Evolutionary conservation across 306 rosid species (phyloP), one percentile per base, ranked within the genome.

Genomic region (Psophocarpus tetragonolobus): DNA sequence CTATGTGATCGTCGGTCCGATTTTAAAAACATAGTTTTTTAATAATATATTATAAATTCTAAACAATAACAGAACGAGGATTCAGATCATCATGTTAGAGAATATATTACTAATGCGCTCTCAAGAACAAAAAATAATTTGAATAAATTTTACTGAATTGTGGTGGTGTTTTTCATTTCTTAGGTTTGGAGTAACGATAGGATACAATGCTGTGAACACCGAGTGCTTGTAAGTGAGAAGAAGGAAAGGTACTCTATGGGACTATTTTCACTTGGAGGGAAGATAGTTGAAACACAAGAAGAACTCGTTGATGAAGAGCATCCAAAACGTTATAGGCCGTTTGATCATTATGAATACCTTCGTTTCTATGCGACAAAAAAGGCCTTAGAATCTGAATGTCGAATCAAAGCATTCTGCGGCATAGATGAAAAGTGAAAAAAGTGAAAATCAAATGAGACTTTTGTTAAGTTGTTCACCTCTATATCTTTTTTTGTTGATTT

Each of bases 151-250:
- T 13, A 48, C 7, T 13, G 10, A 56, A 29, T 2, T 5, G 12
- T 24, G 9, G 4, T 60, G 0, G 4, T 64, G 9, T 38, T 39
- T 41, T 41, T 67, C 1, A 32, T 51, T 17, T 41, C 9, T 3
- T 36, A 83, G 86, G 77, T 78, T 44, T 83, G 83, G 83, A 78
- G 80, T 6, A 83, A 73, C 9, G 86, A 78, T 15, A 78, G 86
- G 71, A 78, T 83, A 48, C 14, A 8, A 0, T 1, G 68, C 6
- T 83, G 86, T 73, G 77, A 56, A 47, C 86, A 83, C 42, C 57
- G 38, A 78, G 56, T 83, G 1, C 66, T 78, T 8, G 38, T 83
- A 50, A 83, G 8, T 23, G 83, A 3, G 51, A 39, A 83, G 73
- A 74, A 79, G 48, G 74, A 48, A 18, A 74, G 87, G 24, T 83